Conservation (phyloP, 2,329 filamentous ascomycete species). For the Akanthomyces uredinophilus region DNA sequence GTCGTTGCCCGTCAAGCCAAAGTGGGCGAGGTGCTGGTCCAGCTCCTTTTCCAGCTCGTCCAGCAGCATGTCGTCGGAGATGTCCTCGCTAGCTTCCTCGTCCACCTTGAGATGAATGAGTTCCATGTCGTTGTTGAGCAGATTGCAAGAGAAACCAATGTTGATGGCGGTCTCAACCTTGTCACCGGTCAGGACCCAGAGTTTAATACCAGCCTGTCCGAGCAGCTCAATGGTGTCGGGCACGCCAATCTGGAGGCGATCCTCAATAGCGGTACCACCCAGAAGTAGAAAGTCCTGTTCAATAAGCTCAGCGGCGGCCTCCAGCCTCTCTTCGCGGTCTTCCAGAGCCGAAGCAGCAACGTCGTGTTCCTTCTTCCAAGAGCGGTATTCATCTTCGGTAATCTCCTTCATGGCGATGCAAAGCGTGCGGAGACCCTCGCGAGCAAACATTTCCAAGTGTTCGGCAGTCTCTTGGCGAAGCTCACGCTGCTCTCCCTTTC, state of each 20-base stretch:
- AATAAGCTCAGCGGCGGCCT: conserved; percentile 82
- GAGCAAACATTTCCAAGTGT: conserved; percentile 93
- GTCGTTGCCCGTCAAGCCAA: conserved; percentile 77
- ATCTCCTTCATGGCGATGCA: conserved; percentile 86
- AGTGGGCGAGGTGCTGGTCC: conserved; percentile 65
- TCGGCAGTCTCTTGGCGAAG: conserved; percentile 80
- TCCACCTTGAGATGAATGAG: conserved; percentile 83
- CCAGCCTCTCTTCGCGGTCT: conserved; percentile 87
- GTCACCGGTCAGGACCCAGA: conserved; percentile 97
- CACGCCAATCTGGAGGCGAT: conserved; percentile 92
- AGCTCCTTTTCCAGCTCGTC: conserved; percentile 63
- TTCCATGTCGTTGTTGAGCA: conserved; percentile 97
- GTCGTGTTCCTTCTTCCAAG: conserved; percentile 85
- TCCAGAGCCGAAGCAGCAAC: conserved; percentile 76
- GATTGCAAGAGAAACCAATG: conserved; percentile 97
- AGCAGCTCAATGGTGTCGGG: conserved; percentile 92
- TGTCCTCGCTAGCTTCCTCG: conserved; percentile 58
- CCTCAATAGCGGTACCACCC: conserved; percentile 94
- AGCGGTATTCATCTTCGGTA: conserved; percentile 73
- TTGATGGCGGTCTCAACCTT: conserved; percentile 99
- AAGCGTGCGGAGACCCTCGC: conserved; percentile 89
- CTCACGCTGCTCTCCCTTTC: conserved; percentile 77
- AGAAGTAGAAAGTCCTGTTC: conserved; percentile 84
- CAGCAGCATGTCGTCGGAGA: conserved; percentile 44
- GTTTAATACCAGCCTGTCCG: conserved; percentile 89